Evolutionary conservation across 257 asterid genomes (phyloP).

Genomic region (Vinca minor): DNA sequence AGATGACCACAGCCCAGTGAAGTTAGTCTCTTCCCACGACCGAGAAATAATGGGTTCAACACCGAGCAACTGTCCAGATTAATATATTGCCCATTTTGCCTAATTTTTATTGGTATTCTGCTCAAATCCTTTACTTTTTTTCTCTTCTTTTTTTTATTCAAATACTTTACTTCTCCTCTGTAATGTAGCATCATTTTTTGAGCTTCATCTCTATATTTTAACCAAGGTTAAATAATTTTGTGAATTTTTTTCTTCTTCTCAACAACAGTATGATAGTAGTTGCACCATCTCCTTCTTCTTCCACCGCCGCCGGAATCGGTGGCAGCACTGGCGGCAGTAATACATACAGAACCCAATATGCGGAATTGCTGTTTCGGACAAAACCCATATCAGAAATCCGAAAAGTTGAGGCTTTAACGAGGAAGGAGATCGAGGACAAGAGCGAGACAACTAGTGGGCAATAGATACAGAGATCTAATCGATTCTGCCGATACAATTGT

Average conservation of each 20-base stretch:
- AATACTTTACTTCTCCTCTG: background rate
- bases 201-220: background rate
- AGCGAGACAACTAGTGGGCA: slow-evolving; percentile 91
- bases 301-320: background rate
- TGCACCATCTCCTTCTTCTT: slow-evolving; percentile 18
- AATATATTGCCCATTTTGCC: too few species aligned
- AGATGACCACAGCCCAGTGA: too few species aligned
- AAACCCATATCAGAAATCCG: slow-evolving; percentile 90
- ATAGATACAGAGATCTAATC: slow-evolving; percentile 89
- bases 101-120: background rate
- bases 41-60: too few species aligned
- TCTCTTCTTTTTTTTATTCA: too few species aligned
- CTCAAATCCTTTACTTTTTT: too few species aligned
- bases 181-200: background rate
- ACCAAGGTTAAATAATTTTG: background rate
- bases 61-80: too few species aligned
- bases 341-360: slow-evolving; percentile 63
- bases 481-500: slow-evolving; percentile 97
- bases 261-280: slow-evolving; percentile 28
- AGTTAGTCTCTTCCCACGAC: too few species aligned
- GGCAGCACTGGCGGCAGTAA: slow-evolving; percentile 26
- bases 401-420: slow-evolving; percentile 62
- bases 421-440: slow-evolving; percentile 91
- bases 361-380: slow-evolving; percentile 78
- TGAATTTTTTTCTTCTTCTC: background rate